Percentiles rank a stretch among this genome's conserved stretches.
Evolutionary conservation across 2,329 filamentous ascomycete genomes (phyloP).

Genomic region (Ascochyta rabiei): DNA sequence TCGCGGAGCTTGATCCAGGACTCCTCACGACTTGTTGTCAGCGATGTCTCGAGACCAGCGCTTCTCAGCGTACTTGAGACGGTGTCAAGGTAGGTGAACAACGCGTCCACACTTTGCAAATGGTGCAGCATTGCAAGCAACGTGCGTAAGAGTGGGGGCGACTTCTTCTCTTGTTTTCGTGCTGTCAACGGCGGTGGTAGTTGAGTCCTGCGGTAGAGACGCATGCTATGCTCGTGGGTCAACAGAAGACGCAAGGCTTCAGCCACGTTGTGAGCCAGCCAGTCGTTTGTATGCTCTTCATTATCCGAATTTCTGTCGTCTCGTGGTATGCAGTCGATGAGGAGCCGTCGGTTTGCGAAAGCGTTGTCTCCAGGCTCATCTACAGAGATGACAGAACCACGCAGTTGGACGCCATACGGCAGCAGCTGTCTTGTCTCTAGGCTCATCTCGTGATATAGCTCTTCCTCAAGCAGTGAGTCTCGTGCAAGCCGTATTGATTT

Average conservation of each 20-base stretch:
- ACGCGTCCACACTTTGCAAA: constrained; percentile 42
- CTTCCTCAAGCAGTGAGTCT: constrained; percentile 80
- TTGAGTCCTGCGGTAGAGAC: constrained; percentile 70
- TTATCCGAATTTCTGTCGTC: constrained; percentile 51
- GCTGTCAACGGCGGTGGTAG: constrained; percentile 63
- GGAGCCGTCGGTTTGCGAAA: constrained; percentile 62
- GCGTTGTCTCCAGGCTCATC: constrained; percentile 25
- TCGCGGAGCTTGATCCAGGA: constrained; percentile 37
- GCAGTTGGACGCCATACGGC: constrained; percentile 71
- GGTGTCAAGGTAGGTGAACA: constrained; percentile 43
- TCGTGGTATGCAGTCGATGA: constrained; percentile 70
- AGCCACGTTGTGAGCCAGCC: constrained; percentile 68
- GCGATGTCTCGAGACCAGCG: constrained; percentile 39
- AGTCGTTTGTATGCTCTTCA: constrained; percentile 40
- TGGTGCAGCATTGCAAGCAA: constrained; percentile 63
- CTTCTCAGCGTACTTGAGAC: constrained; percentile 29
- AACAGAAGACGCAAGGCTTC: constrained; percentile 77
- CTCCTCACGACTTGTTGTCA: constrained; percentile 34
- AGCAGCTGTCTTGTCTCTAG: constrained; percentile 78
- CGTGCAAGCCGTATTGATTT: constrained; percentile 74
- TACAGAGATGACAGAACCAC: constrained; percentile 53
- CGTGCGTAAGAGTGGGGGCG: constrained; percentile 65
- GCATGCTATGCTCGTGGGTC: constrained; percentile 77
- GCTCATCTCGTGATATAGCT: constrained; percentile 88
- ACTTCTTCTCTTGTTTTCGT: constrained; percentile 55